phyloP scores from a whole-genome alignment of 148 eudicot species.

The Rhododendron griersonianum region DNA sequence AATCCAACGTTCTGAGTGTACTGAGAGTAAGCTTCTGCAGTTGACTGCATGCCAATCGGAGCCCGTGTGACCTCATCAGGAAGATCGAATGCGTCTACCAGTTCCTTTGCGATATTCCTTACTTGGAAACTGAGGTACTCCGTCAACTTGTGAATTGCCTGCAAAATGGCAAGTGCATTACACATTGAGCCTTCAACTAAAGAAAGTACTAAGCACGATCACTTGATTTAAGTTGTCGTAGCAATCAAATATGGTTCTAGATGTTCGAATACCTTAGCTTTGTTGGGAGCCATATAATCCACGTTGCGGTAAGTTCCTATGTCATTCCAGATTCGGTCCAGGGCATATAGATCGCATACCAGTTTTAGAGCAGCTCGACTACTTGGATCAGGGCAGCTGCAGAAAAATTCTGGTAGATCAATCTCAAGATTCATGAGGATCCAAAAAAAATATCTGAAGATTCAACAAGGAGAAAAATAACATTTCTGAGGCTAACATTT shows the following conservation, averaged over 20 bases:
- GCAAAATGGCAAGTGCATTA: conserved; percentile 17
- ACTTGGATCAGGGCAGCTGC: conserved; percentile 80
- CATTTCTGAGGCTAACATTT: background rate
- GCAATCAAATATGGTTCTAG: background rate
- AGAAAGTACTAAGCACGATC: background rate
- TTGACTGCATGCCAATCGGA: conserved; percentile 83
- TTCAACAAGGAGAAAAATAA: background rate
- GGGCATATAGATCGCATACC: conserved; percentile 84
- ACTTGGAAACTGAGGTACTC: conserved; percentile 90
- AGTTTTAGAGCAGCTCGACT: conserved; percentile 77
- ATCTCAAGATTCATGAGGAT: background rate
- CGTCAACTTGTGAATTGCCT: conserved; percentile 90
- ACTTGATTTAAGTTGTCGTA: background rate
- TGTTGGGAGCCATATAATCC: conserved; percentile 95
- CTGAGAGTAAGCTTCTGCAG: conserved; percentile 67
- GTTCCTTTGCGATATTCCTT: conserved; percentile 78
- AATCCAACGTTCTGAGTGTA: conserved; percentile 79
- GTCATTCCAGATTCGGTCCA: conserved; percentile 92
- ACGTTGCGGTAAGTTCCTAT: conserved; percentile 97
- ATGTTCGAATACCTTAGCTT: conserved; percentile 71
- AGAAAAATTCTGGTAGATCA: conserved; percentile 7
- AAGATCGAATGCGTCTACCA: conserved; percentile 84
- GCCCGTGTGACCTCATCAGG: conserved; percentile 88
- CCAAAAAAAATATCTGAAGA: background rate
- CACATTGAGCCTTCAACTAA: background rate